Conservation (phyloP, 805 yeast genomes). For the Saturnispora halmiae region DNA sequence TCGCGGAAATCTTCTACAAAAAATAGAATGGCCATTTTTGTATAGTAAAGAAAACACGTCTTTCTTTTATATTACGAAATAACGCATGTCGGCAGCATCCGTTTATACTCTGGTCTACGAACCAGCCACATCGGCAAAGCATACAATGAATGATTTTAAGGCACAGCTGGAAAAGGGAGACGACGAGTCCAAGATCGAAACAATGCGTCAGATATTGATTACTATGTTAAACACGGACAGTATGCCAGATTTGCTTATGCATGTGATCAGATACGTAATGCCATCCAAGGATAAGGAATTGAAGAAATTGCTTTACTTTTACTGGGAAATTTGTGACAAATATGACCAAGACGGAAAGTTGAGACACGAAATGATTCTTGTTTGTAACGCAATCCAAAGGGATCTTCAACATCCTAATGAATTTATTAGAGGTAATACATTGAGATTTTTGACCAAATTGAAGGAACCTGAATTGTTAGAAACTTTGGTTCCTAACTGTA, state of each 20-base stretch:
- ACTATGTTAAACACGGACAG: constrained; percentile 89
- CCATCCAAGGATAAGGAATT: constrained; percentile 86
- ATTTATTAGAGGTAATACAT: constrained; percentile 89
- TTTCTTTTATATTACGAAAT: constrained; percentile 1
- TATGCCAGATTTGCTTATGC: constrained; percentile 90
- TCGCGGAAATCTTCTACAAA: neutral
- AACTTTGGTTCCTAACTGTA: constrained; percentile 87
- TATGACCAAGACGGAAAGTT: constrained; percentile 79
- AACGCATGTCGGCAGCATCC: constrained; percentile 23
- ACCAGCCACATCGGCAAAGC: constrained; percentile 55
- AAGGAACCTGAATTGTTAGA: constrained; percentile 91
- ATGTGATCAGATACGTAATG: constrained; percentile 93
- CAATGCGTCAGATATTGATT: constrained; percentile 82
- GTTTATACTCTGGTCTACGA: constrained; percentile 79
- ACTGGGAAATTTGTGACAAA: constrained; percentile 98
- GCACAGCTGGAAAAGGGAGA: constrained; percentile 76
- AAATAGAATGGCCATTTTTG: neutral
- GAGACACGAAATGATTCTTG: constrained; percentile 97
- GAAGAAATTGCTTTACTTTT: constrained; percentile 85
- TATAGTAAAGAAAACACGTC: constrained; percentile 1
- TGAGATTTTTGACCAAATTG: constrained; percentile 83
- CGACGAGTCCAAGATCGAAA: constrained; percentile 78
- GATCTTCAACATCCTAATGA: constrained; percentile 98
- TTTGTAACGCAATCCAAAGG: constrained; percentile 94
- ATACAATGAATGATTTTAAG: constrained; percentile 64